phyloP scores from a whole-genome alignment of 139 green algal species.

The Gonium pectorale region DNA sequence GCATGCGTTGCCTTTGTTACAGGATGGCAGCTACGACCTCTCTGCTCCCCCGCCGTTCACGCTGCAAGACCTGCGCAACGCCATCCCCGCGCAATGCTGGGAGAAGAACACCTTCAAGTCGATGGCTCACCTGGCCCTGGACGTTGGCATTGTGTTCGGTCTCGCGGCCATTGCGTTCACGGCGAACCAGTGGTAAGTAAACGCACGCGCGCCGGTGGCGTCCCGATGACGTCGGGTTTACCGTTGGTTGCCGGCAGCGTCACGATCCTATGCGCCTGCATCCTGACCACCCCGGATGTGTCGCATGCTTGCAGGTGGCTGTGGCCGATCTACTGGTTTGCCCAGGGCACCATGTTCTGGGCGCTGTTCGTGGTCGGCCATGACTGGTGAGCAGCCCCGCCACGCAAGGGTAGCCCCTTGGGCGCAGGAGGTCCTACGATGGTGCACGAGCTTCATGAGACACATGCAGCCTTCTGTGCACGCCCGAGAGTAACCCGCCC shows the following conservation, averaged over 20 bases:
- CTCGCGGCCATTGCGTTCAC: constrained; percentile 79
- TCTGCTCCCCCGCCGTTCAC: constrained; percentile 85
- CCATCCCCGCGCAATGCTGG: constrained; percentile 86
- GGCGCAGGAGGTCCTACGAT: too few species aligned
- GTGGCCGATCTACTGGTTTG: constrained; percentile 96
- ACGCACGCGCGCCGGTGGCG: too few species aligned
- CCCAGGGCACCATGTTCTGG: constrained; percentile 99
- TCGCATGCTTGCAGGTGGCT: constrained; percentile 65
- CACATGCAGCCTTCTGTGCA: too few species aligned
- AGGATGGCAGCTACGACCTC: constrained; percentile 66
- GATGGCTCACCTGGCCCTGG: constrained; percentile 78
- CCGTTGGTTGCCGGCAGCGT: too few species aligned
- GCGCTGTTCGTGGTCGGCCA: constrained; percentile 97
- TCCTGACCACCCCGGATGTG: too few species aligned
- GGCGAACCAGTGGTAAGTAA: constrained; percentile 72
- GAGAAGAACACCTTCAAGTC: constrained; percentile 83
- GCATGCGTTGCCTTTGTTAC: neutral
- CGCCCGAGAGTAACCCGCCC: too few species aligned
- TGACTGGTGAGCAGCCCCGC: constrained; percentile 86
- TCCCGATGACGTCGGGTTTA: too few species aligned
- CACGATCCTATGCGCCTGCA: too few species aligned
- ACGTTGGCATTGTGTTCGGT: constrained; percentile 88
- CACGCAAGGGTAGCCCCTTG: too few species aligned
- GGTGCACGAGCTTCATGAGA: too few species aligned
- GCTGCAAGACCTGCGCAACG: constrained; percentile 83